Percentiles rank a stretch among this genome's conserved stretches.
phyloP scores from a whole-genome alignment of 257 asterid genomes.

The Leonotis leonurus region DNA sequence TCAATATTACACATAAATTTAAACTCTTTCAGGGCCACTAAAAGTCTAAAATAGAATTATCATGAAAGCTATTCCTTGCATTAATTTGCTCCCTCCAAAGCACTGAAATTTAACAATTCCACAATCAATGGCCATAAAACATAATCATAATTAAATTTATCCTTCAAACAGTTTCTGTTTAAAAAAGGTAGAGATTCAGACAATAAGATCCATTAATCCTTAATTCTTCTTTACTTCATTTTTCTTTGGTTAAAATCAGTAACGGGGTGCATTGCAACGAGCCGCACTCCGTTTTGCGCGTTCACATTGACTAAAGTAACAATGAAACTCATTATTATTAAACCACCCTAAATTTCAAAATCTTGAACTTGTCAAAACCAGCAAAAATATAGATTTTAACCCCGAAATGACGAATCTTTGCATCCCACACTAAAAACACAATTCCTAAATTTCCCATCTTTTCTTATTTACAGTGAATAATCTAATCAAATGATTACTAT shows the following conservation, averaged over 20 bases:
- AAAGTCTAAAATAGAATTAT: too few relatives aligned
- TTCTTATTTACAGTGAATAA: not conserved
- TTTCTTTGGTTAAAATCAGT: not conserved
- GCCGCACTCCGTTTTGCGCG: not conserved
- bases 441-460: slow-evolving; percentile 13
- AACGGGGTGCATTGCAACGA: slow-evolving; percentile 7
- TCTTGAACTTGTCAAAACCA: slow-evolving; percentile 16
- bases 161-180: not conserved
- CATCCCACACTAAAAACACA: slow-evolving; percentile 15
- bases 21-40: too few relatives aligned
- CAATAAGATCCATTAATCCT: slow-evolving; percentile 11
- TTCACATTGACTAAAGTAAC: slow-evolving; percentile 14
- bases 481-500: too few relatives aligned
- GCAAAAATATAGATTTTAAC: slow-evolving; percentile 5
- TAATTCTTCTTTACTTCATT: slow-evolving; percentile 1
- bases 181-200: slow-evolving; percentile 8
- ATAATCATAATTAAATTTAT: not conserved
- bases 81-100: not conserved
- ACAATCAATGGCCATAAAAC: not conserved
- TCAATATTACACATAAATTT: not conserved
- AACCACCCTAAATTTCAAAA: slow-evolving; percentile 14
- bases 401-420: slow-evolving; percentile 17
- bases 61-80: too few relatives aligned
- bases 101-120: not conserved
- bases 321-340: not conserved